Evolutionary conservation across 2,329 filamentous ascomycete species (phyloP), one percentile per base, ranked within the genome.

Genomic region (Ascochyta rabiei): DNA sequence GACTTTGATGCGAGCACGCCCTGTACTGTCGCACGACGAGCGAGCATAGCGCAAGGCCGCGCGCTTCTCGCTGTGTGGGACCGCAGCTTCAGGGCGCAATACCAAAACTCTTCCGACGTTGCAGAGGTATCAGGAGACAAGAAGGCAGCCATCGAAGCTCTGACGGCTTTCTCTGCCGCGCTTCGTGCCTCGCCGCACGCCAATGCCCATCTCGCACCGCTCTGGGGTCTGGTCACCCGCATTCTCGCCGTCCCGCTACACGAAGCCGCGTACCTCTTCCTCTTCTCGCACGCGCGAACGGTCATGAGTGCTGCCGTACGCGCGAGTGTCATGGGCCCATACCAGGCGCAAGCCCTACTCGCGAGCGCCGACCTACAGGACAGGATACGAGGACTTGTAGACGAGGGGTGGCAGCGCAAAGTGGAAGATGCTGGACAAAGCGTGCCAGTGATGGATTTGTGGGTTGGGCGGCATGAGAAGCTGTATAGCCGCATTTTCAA

Each of bases 401-500:
- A 81, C 45, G 76, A 83, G 53, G 86, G 88, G 65, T 87, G 84
- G 84, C 63, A 79, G 13, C 84, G 79, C 53, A 72, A 66, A 1
- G 78, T 88, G 0, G 86, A 89, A 53, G 83, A 87, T 59, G 89
- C 90, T 3, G 89, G 88, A 5, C 89, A 93, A 78, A 86, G 80
- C 50, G 86, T 91, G 58, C 90, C 90, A 1, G 83, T 87, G 1
- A 86, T 93, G 83, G 90, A 95, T 77, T 72, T 95, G 28, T 95
- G 90, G 90, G 82, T 92, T 68, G 90, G 90, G 3, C 82, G 90
- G 69, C 90, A 95, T 73, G 90, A 95, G 80, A 79, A 91, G 70
- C 73, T 95, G 60, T 95, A 95, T 74, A 93, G 89, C 54, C 85
- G 90, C 64, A 93, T 95, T 49, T 95, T 95, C 70, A 95, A 95